Evolutionary conservation across 306 rosid species (phyloP).

Genomic region (Lathyrus tuberosus): DNA sequence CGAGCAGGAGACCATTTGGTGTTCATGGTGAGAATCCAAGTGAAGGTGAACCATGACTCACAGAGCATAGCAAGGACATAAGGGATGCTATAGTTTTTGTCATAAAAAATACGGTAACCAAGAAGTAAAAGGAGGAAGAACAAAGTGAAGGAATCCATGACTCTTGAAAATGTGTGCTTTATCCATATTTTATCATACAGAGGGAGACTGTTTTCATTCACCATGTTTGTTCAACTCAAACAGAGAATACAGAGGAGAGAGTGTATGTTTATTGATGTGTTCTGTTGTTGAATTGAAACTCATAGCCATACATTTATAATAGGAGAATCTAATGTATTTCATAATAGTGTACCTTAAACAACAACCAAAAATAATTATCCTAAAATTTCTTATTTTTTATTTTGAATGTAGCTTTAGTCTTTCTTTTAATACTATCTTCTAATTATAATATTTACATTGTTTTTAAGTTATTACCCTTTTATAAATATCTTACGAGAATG

Average conservation of each 20-base stretch:
- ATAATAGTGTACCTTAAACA: too few species aligned
- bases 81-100: slow-evolving; percentile 36
- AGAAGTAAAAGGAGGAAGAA: slow-evolving; percentile 52
- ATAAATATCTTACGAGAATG: too few species aligned
- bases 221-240: slow-evolving; percentile 16
- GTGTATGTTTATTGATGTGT: neutral
- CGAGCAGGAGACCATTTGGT: slow-evolving; percentile 54
- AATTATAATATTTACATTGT: too few species aligned
- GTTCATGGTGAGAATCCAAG: slow-evolving; percentile 39
- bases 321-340: too few species aligned
- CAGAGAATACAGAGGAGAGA: neutral
- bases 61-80: slow-evolving; percentile 62
- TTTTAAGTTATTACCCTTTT: too few species aligned
- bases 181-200: slow-evolving; percentile 42
- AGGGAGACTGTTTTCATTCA: slow-evolving; percentile 21
- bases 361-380: too few species aligned
- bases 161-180: slow-evolving; percentile 26
- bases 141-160: slow-evolving; percentile 37
- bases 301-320: too few species aligned
- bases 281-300: too few species aligned
- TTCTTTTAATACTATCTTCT: too few species aligned
- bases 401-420: too few species aligned
- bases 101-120: slow-evolving; percentile 42
- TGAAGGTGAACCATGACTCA: slow-evolving; percentile 65
- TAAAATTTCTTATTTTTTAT: too few species aligned